Evolutionary conservation across 306 rosid genomes (phyloP), one percentile per base, ranked within the genome.

Genomic region (Cucumis hystrix): DNA sequence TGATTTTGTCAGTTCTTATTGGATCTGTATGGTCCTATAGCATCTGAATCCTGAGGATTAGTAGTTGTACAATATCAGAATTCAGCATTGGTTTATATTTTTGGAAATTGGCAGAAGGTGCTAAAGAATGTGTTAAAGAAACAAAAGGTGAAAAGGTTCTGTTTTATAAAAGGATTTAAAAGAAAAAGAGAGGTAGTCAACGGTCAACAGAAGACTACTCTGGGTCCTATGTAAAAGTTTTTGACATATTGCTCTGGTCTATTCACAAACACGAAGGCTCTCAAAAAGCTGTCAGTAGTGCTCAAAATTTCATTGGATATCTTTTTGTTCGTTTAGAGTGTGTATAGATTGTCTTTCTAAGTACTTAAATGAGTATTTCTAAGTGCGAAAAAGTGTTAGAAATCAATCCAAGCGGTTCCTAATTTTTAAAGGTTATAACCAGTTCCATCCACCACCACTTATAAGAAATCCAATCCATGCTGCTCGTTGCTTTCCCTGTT

Each of bases 401-500:
- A 33, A 33, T 33, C 37, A 33, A 33, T 33, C 37, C 37, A 33
- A 33, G 3, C 37, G 5, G 37, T 33, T 33, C 37, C 37, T 33
- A 43, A 16, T 21, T 47, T 70, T 70, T 70, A 70, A 45, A 7
- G 58, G 37, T 15, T 21, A 16, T 72, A 28, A 8, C 45, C 23
- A 51, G 17, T n/a, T 28, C 21, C 61, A 72, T 9, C 45, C 45
- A 51, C 61, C 77, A 51, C 43, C 45, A 72, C 60, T 28, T 72
- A 58, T 37, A 72, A 52, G 17, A 8, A 23, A 47, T 72, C 62
- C 77, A 56, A 52, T 15, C 21, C 45, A 52, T 30, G 16, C 10
- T 52, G 39, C 77, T 72, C 45, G 30, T 72, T 72, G 62, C 60
- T 51, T 49, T 72, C 77, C 58, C 30, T 73, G 77, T 51, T 30